phyloP scores from a whole-genome alignment of 202 grass and related monocot genomes.

The Saccharum hybrid region DNA sequence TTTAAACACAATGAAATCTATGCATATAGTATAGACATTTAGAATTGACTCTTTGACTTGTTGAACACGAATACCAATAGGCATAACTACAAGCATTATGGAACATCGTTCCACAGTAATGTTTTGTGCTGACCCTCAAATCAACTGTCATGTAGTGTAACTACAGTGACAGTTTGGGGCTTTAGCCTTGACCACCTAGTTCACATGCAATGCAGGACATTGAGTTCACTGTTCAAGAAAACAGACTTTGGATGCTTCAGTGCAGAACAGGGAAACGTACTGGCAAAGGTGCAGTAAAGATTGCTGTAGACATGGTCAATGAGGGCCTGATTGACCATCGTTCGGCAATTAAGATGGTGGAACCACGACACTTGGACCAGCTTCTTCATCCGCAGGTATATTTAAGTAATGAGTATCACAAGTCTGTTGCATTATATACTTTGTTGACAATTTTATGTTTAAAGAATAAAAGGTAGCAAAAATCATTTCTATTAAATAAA shows the following conservation, averaged over 20 bases:
- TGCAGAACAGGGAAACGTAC: conserved; percentile 72
- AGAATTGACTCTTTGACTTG: no score
- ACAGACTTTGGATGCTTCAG: conserved; percentile 86
- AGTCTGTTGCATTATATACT: neutral
- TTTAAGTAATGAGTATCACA: neutral
- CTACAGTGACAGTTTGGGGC: neutral
- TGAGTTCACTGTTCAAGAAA: conserved; percentile 81
- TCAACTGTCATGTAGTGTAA: neutral
- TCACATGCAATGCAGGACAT: conserved; percentile 57
- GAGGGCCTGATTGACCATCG: conserved; percentile 60
- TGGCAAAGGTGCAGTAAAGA: conserved; percentile 69
- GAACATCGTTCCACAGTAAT: neutral
- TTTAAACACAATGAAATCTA: neutral
- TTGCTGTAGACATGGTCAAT: conserved; percentile 74
- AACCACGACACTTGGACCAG: conserved; percentile 76
- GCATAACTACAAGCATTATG: neutral
- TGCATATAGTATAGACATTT: neutral
- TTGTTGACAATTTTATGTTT: neutral
- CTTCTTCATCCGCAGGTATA: conserved; percentile 83
- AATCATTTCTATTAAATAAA: neutral
- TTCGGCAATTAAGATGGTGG: conserved; percentile 76
- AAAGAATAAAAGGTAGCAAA: neutral
- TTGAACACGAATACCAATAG: neutral
- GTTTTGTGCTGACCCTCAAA: conserved; percentile 5
- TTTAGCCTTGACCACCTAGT: neutral